Evolutionary conservation across 1,284 basidiomycete species (phyloP), one percentile per base, ranked within the genome.

Genomic region (Papiliotrema laurentii): DNA sequence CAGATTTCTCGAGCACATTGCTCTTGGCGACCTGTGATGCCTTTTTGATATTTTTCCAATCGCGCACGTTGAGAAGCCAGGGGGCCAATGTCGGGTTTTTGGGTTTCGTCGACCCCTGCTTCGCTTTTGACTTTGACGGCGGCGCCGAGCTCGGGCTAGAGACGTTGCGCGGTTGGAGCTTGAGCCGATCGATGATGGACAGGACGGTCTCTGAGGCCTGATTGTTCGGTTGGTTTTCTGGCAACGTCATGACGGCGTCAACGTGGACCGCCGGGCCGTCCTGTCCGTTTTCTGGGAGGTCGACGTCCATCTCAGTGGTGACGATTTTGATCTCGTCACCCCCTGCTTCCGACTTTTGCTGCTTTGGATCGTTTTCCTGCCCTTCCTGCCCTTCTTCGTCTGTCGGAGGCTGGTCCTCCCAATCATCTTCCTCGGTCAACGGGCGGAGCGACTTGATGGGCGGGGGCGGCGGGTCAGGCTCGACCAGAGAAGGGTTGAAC

Each of bases 401-500:
- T n/a, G n/a, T n/a, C n/a, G n/a, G n/a, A n/a, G n/a, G n/a, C 14
- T 27, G 18, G 13, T 37, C 45, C 3, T 22, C 27, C 22, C 38
- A 33, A 10, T 7, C 13, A 13, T 40, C 28, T n/a, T 19, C 19
- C 1, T n/a, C 24, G 18, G 13, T 34, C 38, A 22, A 11, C 24
- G 37, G 24, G 4, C 49, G 36, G 7, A 31, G 40, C 21, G 30
- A 16, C 4, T 13, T 4, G 4, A 14, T 9, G 4, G 42, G 33
- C 26, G 27, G 22, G 5, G 50, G 50, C 2, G 21, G 18, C 9
- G 45, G 24, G 18, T 47, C 38, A 43, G 34, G 54, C 49, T 30
- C 40, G 28, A 24, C 53, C 24, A 24, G 30, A 19, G 26, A 46
- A 31, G 41, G 51, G 47, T 28, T 51, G 50, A 22, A 46, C 2